Evolutionary conservation across 345 rosid genomes (phyloP).

Genomic region (Combretum micranthum): DNA sequence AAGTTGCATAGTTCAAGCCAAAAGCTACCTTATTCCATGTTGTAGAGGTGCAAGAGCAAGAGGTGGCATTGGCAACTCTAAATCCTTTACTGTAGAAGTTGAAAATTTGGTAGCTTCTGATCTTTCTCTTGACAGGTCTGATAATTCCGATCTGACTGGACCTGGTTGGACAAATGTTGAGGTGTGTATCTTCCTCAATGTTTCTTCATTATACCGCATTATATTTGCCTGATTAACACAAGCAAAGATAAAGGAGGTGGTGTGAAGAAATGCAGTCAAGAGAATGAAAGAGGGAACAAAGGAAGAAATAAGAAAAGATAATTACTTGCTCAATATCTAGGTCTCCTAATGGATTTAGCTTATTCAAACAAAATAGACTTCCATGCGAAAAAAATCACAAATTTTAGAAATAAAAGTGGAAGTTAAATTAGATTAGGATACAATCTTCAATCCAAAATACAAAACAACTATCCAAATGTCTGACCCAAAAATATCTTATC

Average conservation of each 20-base stretch:
- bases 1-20: neutral
- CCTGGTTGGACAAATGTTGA: slow-evolving; percentile 33
- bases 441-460: no score
- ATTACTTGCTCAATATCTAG: no score
- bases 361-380: no score
- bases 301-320: neutral
- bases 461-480: no score
- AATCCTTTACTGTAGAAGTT: slow-evolving; percentile 43
- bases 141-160: slow-evolving; percentile 40
- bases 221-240: slow-evolving; percentile 52
- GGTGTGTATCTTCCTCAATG: slow-evolving; percentile 41
- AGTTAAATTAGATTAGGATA: no score
- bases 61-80: slow-evolving; percentile 94
- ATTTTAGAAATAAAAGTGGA: no score
- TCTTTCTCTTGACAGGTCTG: slow-evolving; percentile 27
- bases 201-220: slow-evolving; percentile 63
- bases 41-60: slow-evolving; percentile 58
- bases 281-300: neutral
- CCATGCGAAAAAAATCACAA: no score
- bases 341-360: no score
- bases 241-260: no score
- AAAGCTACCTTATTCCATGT: slow-evolving; percentile 58
- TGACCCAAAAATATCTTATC: no score
- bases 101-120: slow-evolving; percentile 21
- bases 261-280: no score